Evolutionary conservation across 2,329 filamentous ascomycete genomes (phyloP), one percentile per base, ranked within the genome.

Genomic region (Cladophialophora carrionii): DNA sequence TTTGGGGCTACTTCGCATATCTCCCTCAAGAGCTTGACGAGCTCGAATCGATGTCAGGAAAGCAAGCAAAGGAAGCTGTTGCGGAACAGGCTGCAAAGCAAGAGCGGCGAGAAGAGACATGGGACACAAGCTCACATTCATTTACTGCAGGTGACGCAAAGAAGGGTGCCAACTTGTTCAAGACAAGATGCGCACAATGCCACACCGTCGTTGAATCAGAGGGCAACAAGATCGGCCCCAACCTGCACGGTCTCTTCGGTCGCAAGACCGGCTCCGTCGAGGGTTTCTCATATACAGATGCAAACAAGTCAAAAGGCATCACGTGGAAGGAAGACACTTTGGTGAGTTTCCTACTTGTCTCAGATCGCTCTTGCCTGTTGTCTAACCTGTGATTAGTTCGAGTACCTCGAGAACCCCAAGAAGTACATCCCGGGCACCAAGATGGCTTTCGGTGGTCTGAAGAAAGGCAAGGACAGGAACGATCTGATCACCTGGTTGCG

Each of bases 351-450:
- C 1, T 4, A n/a, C 22, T n/a, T 49, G n/a, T 22, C 12, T 10
- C 20, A 49, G 26, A 34, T 14, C 10, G 7, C 29, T 10, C 22
- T 8, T 14, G 17, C 6, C n/a, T 43, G 37, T 43, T 8, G 37
- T 6, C 37, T 54, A 55, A 22, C 26, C 20, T 63, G 41, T 57
- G 54, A 29, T 55, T 56, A 46, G 91, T 98, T 96, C 83, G 87
- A 89, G 73, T 99, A 99, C 89, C 93, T 99, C 77, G 95, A 99
- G 88, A 98, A 98, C 90, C 95, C 95, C 84, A 99, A 99, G 90
- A 98, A 98, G 88, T 99, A 93, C 88, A 97, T 99, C 72, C 95
- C 95, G 74, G 95, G 95, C 75, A 99, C 95, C 85, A 99, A 98
- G 92, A 99, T 99, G 95, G 95, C 95, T 76, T 99, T 98, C 80